Base-by-base conservation (phyloP, 148 eudicot genomes). In the Cornus controversa region DNA sequence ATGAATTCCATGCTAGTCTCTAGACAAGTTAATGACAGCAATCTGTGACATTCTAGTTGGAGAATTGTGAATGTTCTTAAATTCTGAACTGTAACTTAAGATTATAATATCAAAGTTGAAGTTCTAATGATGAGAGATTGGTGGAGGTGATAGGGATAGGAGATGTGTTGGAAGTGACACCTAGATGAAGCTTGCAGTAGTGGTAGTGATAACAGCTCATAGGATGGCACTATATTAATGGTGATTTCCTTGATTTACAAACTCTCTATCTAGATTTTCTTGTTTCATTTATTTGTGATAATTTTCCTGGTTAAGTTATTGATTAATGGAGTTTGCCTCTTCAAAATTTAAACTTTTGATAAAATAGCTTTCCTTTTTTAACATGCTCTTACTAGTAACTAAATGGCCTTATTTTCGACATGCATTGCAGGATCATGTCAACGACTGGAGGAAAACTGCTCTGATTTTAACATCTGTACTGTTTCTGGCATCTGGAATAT, bases 361-460 rank as follows among this genome's bases (percentile, higher is more conserved):
- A 5, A 16, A 16, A 50, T 15, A 1, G 10, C 27, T 42, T 66
- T 57, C 53, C 57, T 10, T 31, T 23, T 40, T 20, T 42, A 45
- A 18, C 78, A 24, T 45, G 40, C 63, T 65, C 23, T 8, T 27
- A 47, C 53, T 36, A 18, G 24, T 75, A 50, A n/a, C 42, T 77
- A 67, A 74, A 40, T 13, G 47, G 26, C 25, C 69, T 78, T 27
- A 25, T 58, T 62, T 70, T 37, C 6, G 4, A 9, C 53, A 36
- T 42, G 11, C 64, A 66, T 6, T 89, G 82, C 93, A 96, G 99
- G 99, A 96, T 79, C 81, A 78, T 67, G 78, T 93, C 22, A 82
- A 90, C 74, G 87, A 96, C 79, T 96, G 99, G 99, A 93, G 99
- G 85, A 75, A 67, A 20, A 91, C 98, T 25, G 82, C 95, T 66